Evolutionary conservation across 441 rosid species (phyloP), one percentile per base, ranked within the genome.

Genomic region (Flueggea neowawraea): DNA sequence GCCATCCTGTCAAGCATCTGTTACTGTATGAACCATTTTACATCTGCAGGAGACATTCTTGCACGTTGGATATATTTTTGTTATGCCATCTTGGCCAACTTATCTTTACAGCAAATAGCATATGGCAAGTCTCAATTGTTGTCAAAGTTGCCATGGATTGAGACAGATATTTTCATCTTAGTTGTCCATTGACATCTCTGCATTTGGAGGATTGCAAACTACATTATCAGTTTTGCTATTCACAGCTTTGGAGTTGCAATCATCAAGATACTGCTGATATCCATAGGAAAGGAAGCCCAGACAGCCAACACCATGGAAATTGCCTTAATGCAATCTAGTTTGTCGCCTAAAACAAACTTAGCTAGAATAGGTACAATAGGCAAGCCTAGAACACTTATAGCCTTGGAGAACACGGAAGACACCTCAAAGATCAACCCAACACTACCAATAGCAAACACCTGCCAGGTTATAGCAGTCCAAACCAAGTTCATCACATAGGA

Each of bases 341-440:
- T 71, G 54, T 88, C 94, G 58, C 71, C 69, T 71, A 91, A 82
- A 50, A 84, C 57, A 55, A 86, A 74, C 60, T 82, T 80, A 6
- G 84, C 85, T 7, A 76, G 10, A 45, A 82, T 59, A 6, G 85
- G 84, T 60, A 73, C 73, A 11, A 86, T 66, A 3, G 95, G 93
- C 52, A 84, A 66, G 1, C 84, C 91, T 17, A 85, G 12, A 31
- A 71, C 81, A 51, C 86, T 71, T 22, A 85, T 76, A 17, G 80
- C 79, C 60, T 89, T 85, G 14, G 86, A 80, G 69, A 89, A 89
- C 51, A 89, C 59, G 8, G 94, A 78, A 43, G 89, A 83, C 17
- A 81, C 78, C 70, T 87, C 80, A 43, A 78, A 80, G 60, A 89
- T 72, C 75, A 89, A 66, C 44, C 94, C 90, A 0, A 58, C 49